Conservation (phyloP, 305 asterid genomes). For the Fraxinus greggii region DNA sequence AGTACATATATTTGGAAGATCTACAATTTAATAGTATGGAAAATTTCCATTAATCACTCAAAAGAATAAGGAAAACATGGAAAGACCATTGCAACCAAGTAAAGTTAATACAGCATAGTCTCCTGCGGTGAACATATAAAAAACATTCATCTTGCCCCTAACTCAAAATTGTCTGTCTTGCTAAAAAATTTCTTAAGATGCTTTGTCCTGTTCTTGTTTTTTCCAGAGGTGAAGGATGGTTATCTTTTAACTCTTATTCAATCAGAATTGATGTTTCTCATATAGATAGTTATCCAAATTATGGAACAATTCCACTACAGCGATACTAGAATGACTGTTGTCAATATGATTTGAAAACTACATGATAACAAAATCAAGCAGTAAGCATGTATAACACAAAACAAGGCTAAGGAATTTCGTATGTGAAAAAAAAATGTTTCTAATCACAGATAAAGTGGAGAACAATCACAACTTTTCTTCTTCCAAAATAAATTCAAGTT, state of each 20-base stretch:
- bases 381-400: not conserved
- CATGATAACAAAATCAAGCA: not conserved
- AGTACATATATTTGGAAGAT: not conserved
- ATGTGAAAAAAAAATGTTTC: not conserved
- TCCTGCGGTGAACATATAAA: not conserved
- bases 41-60: constrained; percentile 1
- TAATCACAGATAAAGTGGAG: not conserved
- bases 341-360: not conserved
- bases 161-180: not conserved
- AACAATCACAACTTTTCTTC: not conserved
- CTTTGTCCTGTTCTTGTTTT: not conserved
- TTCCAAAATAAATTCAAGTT: not conserved
- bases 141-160: not conserved
- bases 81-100: not conserved
- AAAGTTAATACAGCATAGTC: not conserved
- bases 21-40: not conserved
- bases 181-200: not conserved
- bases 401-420: not conserved
- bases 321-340: not conserved
- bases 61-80: not conserved
- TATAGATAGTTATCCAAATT: not conserved
- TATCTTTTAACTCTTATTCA: not conserved
- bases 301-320: not conserved
- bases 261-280: not conserved
- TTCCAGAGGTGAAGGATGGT: not conserved